Conservation (phyloP, 805 yeast species). For the Wickerhamia fluorescens region DNA sequence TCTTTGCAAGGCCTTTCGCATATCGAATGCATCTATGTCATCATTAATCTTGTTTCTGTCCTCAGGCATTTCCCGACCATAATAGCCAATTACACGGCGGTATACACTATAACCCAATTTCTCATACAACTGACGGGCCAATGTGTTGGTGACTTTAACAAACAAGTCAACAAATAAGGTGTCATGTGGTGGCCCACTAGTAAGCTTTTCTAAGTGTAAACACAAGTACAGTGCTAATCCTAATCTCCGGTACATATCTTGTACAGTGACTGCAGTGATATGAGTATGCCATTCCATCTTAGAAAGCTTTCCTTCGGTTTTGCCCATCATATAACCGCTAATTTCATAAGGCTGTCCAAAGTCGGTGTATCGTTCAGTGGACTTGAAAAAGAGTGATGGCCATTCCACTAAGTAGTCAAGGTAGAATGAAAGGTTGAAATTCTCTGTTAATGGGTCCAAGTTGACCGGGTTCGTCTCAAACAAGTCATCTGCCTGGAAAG, state of each 20-base stretch:
- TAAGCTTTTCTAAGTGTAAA: conserved; percentile 60
- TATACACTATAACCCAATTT: conserved; percentile 79
- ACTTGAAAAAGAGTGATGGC: conserved; percentile 87
- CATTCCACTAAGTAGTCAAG: conserved; percentile 74
- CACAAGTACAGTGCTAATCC: conserved; percentile 83
- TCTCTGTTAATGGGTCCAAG: conserved; percentile 86
- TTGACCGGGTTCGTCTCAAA: conserved; percentile 69
- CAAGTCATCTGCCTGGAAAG: conserved; percentile 82
- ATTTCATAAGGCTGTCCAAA: conserved; percentile 16
- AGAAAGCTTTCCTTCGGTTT: conserved; percentile 70
- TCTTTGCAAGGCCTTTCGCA: conserved; percentile 60
- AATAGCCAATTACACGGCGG: conserved; percentile 85
- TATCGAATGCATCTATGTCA: conserved; percentile 79
- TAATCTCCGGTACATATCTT: conserved; percentile 72
- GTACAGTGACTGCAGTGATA: conserved; percentile 91
- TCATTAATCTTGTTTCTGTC: conserved; percentile 49
- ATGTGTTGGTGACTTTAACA: conserved; percentile 75
- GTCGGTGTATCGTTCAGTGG: conserved; percentile 34
- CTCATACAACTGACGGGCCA: conserved; percentile 80
- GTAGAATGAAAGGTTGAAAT: conserved; percentile 79
- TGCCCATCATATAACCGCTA: conserved; percentile 90
- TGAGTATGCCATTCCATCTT: conserved; percentile 91
- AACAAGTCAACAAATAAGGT: conserved; percentile 86
- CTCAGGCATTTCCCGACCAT: conserved; percentile 49
- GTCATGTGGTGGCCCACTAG: conserved; percentile 65